These are phyloP conservation scores for Jasminum sambac DNA, from an alignment of 257 asterid genomes.

Conservation along the genomic window DNA sequence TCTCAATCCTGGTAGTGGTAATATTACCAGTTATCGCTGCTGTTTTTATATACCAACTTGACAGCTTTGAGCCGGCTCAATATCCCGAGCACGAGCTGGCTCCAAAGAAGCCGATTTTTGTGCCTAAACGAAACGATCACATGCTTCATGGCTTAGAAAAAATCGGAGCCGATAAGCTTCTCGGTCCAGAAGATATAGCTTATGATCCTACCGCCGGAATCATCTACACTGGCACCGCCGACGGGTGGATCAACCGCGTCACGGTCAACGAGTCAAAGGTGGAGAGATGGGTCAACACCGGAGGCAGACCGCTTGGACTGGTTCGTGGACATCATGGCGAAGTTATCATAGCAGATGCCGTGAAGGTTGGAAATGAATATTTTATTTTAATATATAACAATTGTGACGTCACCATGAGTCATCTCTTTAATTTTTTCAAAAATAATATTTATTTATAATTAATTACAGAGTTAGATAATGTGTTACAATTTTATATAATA, in stretches of 20 bases:
- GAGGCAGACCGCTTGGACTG: conserved; percentile 87
- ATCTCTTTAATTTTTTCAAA: too few species aligned
- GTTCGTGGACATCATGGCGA: conserved; percentile 63
- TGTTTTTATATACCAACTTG: conserved; percentile 55
- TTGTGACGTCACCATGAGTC: too few species aligned
- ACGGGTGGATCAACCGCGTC: conserved; percentile 77
- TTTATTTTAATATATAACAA: too few species aligned
- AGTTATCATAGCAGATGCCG: conserved; percentile 71
- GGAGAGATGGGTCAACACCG: conserved; percentile 85
- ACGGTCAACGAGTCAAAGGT: conserved; percentile 41
- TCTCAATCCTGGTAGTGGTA: conserved; percentile 24
- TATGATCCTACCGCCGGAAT: conserved; percentile 51
- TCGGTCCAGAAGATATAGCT: conserved; percentile 76
- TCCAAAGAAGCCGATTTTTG: too few species aligned
- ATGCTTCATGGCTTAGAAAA: conserved; percentile 60
- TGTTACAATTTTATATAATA: too few species aligned
- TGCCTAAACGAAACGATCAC: conserved; percentile 44
- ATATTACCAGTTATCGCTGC: conserved; percentile 48
- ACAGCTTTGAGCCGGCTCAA: conserved; percentile 59
- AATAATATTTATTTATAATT: too few species aligned
- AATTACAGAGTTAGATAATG: too few species aligned
- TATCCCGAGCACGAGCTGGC: conserved; percentile 50
- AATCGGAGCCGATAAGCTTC: conserved; percentile 59
- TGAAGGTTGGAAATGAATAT: conserved; percentile 46
- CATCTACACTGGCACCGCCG: conserved; percentile 69